phyloP scores from a whole-genome alignment of 2,329 filamentous ascomycete species.

The Pseudogymnoascus sp. region DNA sequence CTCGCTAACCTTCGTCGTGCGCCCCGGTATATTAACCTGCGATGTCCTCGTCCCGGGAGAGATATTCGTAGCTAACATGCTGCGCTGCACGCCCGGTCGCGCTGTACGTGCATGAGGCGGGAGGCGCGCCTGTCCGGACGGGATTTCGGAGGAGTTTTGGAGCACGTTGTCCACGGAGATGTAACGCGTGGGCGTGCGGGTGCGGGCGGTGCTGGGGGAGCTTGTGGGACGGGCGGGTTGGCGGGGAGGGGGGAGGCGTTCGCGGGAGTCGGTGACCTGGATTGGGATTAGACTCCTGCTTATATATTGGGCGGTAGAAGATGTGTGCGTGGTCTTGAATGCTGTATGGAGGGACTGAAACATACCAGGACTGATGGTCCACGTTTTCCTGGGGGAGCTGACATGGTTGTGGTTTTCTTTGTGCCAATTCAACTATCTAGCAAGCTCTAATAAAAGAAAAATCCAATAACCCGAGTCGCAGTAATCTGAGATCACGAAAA shows the following conservation, averaged over 20 bases:
- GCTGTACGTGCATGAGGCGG: constrained; percentile 44
- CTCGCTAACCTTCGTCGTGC: constrained; percentile 90
- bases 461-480: neutral
- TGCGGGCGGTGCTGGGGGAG: constrained; percentile 23
- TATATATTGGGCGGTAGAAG: constrained; percentile 22
- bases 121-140: constrained; percentile 79
- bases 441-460: neutral
- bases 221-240: constrained; percentile 27
- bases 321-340: constrained; percentile 13
- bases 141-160: constrained; percentile 88
- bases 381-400: constrained; percentile 34
- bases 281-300: constrained; percentile 16
- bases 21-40: constrained; percentile 58
- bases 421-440: neutral
- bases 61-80: constrained; percentile 34
- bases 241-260: constrained; percentile 32
- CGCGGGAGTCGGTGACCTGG: constrained; percentile 50
- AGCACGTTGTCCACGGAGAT: constrained; percentile 92
- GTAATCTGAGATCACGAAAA: neutral
- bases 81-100: constrained; percentile 36
- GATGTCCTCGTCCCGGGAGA: constrained; percentile 32
- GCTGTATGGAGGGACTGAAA: constrained; percentile 6
- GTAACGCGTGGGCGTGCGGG: constrained; percentile 53
- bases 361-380: constrained; percentile 52
- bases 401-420: neutral